Percentiles rank a stretch among this genome's conserved stretches.
These are phyloP conservation scores for Aplosporella prunicola DNA, from an alignment of 2,329 filamentous ascomycete genomes.

Conservation along the genomic window DNA sequence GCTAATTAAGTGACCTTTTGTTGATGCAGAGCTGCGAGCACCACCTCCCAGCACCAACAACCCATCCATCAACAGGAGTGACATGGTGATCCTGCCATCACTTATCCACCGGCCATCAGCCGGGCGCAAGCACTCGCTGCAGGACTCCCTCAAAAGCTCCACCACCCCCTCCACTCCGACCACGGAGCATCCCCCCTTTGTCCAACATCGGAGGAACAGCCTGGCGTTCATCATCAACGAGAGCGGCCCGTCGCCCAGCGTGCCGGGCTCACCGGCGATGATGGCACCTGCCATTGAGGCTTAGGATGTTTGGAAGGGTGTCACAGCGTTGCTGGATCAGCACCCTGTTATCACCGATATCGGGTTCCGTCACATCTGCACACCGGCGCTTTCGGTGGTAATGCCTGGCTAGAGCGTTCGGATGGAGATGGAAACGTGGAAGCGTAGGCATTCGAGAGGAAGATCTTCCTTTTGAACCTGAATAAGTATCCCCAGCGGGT, in stretches of 20 bases:
- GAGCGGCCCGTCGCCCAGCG: constrained; percentile 1
- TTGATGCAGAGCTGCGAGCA: constrained; percentile 10
- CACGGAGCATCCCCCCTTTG: neutral
- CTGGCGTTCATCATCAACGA: constrained; percentile 10
- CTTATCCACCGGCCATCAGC: constrained; percentile 4
- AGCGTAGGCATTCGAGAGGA: no score
- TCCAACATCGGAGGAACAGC: constrained; percentile 6
- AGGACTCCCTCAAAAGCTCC: constrained; percentile 2
- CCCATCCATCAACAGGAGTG: no score
- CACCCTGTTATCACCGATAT: constrained; percentile 3
- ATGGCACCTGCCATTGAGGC: constrained; percentile 10
- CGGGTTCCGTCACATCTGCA: constrained; percentile 1
- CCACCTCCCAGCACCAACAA: constrained; percentile 9
- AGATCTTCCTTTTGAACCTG: no score
- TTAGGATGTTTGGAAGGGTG: no score
- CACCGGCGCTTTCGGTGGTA: no score
- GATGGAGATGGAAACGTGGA: no score
- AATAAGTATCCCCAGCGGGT: no score
- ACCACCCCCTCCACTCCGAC: constrained; percentile 1
- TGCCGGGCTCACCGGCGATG: constrained; percentile 2
- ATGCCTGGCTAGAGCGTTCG: no score
- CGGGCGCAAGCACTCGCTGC: constrained; percentile 4
- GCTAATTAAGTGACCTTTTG: constrained; percentile 11
- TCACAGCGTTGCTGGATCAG: no score
- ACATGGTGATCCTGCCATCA: no score